Conservation (phyloP, 2,329 filamentous ascomycete species). For the Ascochyta viciae-villosae region DNA sequence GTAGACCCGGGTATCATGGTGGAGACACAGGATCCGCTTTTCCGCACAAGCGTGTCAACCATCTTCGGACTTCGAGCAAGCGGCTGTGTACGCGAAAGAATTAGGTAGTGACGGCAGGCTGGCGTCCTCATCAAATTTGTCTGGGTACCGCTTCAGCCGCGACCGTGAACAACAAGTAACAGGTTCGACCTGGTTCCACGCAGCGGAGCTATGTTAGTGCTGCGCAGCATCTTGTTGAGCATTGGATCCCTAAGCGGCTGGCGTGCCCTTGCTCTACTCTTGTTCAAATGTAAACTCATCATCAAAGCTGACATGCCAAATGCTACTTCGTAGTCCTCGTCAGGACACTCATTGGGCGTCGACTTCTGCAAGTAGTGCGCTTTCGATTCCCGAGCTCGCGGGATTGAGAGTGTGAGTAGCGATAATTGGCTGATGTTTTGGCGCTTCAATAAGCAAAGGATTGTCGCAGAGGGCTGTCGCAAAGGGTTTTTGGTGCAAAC, state of each 20-base stretch:
- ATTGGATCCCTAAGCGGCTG: no score
- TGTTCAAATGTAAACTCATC: neutral
- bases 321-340: no score
- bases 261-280: neutral
- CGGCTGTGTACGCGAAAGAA: slow-evolving; percentile 1
- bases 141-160: slow-evolving; percentile 7
- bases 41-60: slow-evolving; percentile 15
- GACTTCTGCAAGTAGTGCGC: no score
- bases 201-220: neutral
- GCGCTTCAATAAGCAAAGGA: neutral
- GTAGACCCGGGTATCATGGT: neutral
- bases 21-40: slow-evolving; percentile 2
- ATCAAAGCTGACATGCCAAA: no score
- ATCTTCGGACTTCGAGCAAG: slow-evolving; percentile 6
- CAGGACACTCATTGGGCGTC: no score
- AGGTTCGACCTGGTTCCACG: neutral
- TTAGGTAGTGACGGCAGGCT: neutral
- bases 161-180: neutral
- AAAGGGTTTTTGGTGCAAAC: slow-evolving; percentile 2
- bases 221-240: neutral
- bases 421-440: neutral
- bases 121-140: neutral
- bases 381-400: no score
- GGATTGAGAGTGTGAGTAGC: neutral
- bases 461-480: neutral